These are phyloP conservation scores for Solanum rostratum DNA, from an alignment of 257 asterid genomes.

Conservation along the genomic window DNA sequence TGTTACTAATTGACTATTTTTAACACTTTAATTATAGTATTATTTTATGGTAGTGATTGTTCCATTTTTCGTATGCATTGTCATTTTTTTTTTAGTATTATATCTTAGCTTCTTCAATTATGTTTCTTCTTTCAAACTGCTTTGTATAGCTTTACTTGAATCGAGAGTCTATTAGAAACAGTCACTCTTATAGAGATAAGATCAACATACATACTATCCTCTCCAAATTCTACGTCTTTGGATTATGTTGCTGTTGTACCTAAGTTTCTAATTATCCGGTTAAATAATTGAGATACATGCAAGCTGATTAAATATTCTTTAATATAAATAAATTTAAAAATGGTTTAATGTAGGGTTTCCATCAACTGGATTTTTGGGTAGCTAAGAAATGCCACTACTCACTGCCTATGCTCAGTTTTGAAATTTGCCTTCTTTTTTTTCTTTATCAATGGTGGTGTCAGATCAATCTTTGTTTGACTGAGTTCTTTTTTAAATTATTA, in stretches of 20 bases:
- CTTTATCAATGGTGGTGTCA: neutral
- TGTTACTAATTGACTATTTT: too few relatives aligned
- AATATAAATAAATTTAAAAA: neutral
- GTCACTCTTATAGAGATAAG: neutral
- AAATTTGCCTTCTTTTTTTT: neutral
- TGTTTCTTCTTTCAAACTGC: neutral
- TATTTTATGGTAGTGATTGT: neutral
- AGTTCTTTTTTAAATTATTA: neutral
- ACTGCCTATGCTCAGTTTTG: neutral
- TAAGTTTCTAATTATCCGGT: neutral
- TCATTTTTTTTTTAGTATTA: neutral
- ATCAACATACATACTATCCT: too few relatives aligned
- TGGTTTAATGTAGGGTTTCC: neutral
- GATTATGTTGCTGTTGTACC: too few relatives aligned
- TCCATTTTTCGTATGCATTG: too few relatives aligned
- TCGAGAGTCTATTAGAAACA: too few relatives aligned
- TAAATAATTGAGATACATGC: neutral
- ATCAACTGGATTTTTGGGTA: constrained; percentile 3
- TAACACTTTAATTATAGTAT: neutral
- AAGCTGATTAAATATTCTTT: neutral
- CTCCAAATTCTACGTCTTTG: too few relatives aligned
- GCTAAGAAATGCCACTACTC: constrained; percentile 1
- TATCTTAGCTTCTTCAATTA: neutral
- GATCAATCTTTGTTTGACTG: neutral
- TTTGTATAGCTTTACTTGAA: too few relatives aligned